phyloP scores from a whole-genome alignment of 2,329 filamentous ascomycete genomes.

The Aspergillus pseudotamarii region DNA sequence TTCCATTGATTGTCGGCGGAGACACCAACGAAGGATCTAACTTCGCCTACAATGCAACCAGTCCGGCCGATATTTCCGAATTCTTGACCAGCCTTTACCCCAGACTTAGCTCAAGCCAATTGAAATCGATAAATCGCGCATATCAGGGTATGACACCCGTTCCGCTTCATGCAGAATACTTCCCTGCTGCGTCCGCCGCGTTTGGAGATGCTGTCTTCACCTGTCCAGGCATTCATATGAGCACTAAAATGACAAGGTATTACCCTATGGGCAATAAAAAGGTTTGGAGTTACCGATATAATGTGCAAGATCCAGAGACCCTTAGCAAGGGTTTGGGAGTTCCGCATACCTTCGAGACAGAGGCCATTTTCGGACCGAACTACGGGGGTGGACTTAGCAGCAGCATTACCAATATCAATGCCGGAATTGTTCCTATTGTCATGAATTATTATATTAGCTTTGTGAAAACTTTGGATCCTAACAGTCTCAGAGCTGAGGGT shows the following conservation, averaged over 20 bases:
- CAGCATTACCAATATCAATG: slow-evolving; percentile 37
- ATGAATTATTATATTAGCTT: slow-evolving; percentile 53
- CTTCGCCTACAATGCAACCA: slow-evolving; percentile 53
- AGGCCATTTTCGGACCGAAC: slow-evolving; percentile 35
- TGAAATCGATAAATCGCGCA: slow-evolving; percentile 52
- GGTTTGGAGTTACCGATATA: slow-evolving; percentile 54
- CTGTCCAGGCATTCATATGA: slow-evolving; percentile 48
- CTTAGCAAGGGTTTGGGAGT: slow-evolving; percentile 42
- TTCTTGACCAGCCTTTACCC: slow-evolving; percentile 63
- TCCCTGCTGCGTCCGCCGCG: slow-evolving; percentile 38
- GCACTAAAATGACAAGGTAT: slow-evolving; percentile 29
- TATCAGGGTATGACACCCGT: slow-evolving; percentile 51
- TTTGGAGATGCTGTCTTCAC: slow-evolving; percentile 55
- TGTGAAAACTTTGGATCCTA: slow-evolving; percentile 43
- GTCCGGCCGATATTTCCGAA: slow-evolving; percentile 49
- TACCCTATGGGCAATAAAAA: slow-evolving; percentile 20
- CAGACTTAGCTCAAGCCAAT: slow-evolving; percentile 51
- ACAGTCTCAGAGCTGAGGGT: neutral
- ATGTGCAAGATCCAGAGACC: slow-evolving; percentile 45
- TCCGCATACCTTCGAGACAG: slow-evolving; percentile 37
- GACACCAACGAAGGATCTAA: slow-evolving; percentile 48
- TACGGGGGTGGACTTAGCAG: slow-evolving; percentile 35
- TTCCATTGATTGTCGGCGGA: slow-evolving; percentile 57
- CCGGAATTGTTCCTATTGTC: slow-evolving; percentile 33
- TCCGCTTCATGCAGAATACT: slow-evolving; percentile 38